Evolutionary conservation across 2,329 filamentous ascomycete species (phyloP).

Genomic region (Xylariaceae sp.): DNA sequence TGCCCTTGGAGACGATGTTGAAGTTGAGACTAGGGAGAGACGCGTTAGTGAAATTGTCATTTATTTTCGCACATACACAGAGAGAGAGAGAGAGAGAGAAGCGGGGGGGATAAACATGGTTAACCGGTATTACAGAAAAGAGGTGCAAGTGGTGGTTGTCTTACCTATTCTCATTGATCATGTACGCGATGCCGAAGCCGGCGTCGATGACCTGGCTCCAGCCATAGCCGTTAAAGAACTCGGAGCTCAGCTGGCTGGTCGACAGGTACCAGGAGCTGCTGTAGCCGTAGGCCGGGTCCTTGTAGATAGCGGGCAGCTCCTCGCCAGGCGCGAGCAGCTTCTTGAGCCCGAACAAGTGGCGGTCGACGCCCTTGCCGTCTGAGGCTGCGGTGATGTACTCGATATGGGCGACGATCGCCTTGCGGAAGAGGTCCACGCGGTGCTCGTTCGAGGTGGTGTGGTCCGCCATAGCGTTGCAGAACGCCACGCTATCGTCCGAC

Average conservation of each 20-base stretch:
- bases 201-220: slow-evolving; percentile 98
- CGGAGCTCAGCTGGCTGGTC: slow-evolving; percentile 85
- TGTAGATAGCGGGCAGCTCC: slow-evolving; percentile 79
- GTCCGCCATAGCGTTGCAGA: slow-evolving; percentile 86
- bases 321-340: slow-evolving; percentile 81
- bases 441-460: slow-evolving; percentile 63
- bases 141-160: slow-evolving; percentile 25
- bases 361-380: slow-evolving; percentile 91
- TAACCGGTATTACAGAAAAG: too few species aligned
- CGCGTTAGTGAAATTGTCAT: slow-evolving; percentile 18
- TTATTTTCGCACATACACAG: background rate
- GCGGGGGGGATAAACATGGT: too few species aligned
- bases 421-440: slow-evolving; percentile 75
- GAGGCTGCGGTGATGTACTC: slow-evolving; percentile 90
- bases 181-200: slow-evolving; percentile 97
- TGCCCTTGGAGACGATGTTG: slow-evolving; percentile 92
- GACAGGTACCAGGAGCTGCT: slow-evolving; percentile 87
- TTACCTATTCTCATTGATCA: slow-evolving; percentile 98
- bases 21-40: slow-evolving; percentile 76
- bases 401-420: slow-evolving; percentile 78
- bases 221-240: slow-evolving; percentile 98
- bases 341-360: slow-evolving; percentile 97
- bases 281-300: slow-evolving; percentile 85
- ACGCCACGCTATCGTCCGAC: slow-evolving; percentile 87
- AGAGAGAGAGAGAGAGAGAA: background rate